Percentiles rank a stretch among this genome's conserved stretches.
Conservation (phyloP, 495 filamentous ascomycete species). For the Aspergillus homomorphus region DNA sequence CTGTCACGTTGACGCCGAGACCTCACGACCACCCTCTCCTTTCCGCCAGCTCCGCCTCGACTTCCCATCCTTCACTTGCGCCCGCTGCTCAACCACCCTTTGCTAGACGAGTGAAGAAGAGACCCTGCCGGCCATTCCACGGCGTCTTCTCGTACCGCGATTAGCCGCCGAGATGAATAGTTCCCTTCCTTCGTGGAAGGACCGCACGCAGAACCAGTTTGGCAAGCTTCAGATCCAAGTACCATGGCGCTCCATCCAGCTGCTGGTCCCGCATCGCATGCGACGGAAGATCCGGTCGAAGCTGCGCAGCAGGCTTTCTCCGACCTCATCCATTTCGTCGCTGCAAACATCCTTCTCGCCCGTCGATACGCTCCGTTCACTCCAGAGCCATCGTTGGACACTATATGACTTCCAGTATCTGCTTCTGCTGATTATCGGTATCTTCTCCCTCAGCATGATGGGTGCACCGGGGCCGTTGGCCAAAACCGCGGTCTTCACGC, state of each 20-base stretch:
- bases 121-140: slow-evolving; percentile 18
- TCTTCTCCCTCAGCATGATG: slow-evolving; percentile 80
- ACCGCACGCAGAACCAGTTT: slow-evolving; percentile 47
- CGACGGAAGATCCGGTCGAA: slow-evolving; percentile 71
- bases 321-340: slow-evolving; percentile 67
- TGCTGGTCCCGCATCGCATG: slow-evolving; percentile 64
- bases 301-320: slow-evolving; percentile 67
- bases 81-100: slow-evolving; percentile 4
- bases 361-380: slow-evolving; percentile 63
- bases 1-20: slow-evolving; percentile 22
- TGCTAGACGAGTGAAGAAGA: background rate
- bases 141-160: slow-evolving; percentile 22
- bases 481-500: slow-evolving; percentile 65
- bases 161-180: slow-evolving; percentile 38
- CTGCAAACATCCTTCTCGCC: slow-evolving; percentile 80
- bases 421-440: slow-evolving; percentile 63
- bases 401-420: slow-evolving; percentile 85
- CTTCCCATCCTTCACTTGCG: slow-evolving; percentile 1
- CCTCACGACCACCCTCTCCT: background rate
- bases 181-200: slow-evolving; percentile 49
- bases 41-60: slow-evolving; percentile 16
- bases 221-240: slow-evolving; percentile 48
- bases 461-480: slow-evolving; percentile 66
- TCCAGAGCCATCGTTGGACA: slow-evolving; percentile 77
- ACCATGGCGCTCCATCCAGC: slow-evolving; percentile 50